Evolutionary conservation across 2,329 filamentous ascomycete species (phyloP), one percentile per base, ranked within the genome.

Genomic region (Penicillium sp.): DNA sequence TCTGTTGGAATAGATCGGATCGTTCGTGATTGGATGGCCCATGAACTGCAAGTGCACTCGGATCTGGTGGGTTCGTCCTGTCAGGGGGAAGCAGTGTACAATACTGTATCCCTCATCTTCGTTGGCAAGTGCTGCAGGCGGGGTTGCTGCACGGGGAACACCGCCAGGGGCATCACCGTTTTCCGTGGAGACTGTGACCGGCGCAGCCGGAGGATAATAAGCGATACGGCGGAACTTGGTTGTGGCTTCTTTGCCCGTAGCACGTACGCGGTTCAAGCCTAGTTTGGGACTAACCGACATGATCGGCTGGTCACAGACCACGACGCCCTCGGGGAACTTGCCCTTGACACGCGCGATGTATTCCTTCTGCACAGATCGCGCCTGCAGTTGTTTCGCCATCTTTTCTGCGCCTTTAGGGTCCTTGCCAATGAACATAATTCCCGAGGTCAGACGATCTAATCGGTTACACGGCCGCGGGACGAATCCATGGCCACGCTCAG

Each of bases 381-480:
- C 78, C 51, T 81, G 79, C 43, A 98, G 87, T 64, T 95, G 86
- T 28, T 76, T 70, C 39, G 83, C 81, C 52, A 98, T 77, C 20
- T 75, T 74, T 50, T 91, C 87, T 0, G 93, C 91, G 0, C 86
- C 87, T 57, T 81, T 79, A 25, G 83, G 76, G 48, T 87, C 82
- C 69, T 98, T 98, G 18, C 85, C 93, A 54, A 98, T 83, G 65
- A 98, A 98, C 91, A 98, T 97, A 62, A 98, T 86, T 33, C 93
- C 93, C 55, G 88, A 95, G 0, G 93, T 98, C 56, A 98, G 71
- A 36, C 93, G 77, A 63, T 98, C 93, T 18, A 98, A 79, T n/a
- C 93, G 77, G 59, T 98, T 95, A 70, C 91, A 97, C 0, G 93
- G 81, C 39, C 81, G 64, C 1, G 81, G 80, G 42, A 81, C 75